Evolutionary conservation across 1,139 yeast genomes (phyloP), one percentile per base, ranked within the genome.

Genomic region (Kluyveromyces sp.): DNA sequence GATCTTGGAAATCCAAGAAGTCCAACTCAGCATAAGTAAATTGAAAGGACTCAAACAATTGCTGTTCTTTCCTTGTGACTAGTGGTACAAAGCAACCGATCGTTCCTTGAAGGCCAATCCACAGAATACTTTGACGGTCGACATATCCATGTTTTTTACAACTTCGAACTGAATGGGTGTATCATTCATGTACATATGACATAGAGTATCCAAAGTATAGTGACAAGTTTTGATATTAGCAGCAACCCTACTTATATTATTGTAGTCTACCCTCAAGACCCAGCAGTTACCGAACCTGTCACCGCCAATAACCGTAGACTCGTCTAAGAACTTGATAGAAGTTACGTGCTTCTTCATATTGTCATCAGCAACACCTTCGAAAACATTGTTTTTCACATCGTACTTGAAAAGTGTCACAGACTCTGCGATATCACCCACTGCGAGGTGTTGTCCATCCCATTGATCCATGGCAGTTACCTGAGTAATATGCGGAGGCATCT

Each of bases 271-370:
- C 25, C 96, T 68, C 36, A 86, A 65, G 1, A 86, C 75, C 65
- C 83, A 81, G 0, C 90, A 46, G 57, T 83, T 86, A 1, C 98
- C 97, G 66, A 84, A 89, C 57, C 81, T 83, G 61, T 92, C 98
- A n/a, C 96, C 96, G 0, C 85, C 88, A 36, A 85, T 69, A 0
- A 85, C 75, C 0, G 97, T 88, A 49, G 80, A 81, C 48, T 78
- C 75, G 63, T 92, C 98, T 5, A 92, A 65, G 54, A 78, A 66
- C 2, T 71, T 58, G 41, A 83, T 54, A 1, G 81, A 60, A 0
- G 95, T 83, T 2, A 83, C 71, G 58, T 83, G 86, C 33, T 97
- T 71, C 41, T 80, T 72, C 43, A 82, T 66, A 0, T 74, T 66
- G 64, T 92, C 97, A 58, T 83, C 89, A 0, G 81, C 82, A 53